These are phyloP conservation scores for Alternaria brassicae DNA, from an alignment of 2,329 filamentous ascomycete genomes.

Conservation along the genomic window DNA sequence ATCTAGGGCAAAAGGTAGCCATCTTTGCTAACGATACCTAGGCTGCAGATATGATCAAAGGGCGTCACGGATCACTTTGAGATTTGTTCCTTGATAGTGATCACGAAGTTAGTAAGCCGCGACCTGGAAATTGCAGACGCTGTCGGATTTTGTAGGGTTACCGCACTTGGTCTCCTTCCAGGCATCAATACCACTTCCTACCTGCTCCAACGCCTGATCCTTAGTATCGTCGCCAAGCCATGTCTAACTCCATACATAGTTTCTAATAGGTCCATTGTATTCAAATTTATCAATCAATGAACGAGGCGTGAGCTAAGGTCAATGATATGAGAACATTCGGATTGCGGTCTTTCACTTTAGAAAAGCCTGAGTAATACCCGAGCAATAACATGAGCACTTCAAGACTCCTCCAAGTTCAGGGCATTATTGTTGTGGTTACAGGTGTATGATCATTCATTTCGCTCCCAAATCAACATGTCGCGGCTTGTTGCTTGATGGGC, in stretches of 20 bases:
- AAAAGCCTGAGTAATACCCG: neutral
- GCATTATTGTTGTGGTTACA: neutral
- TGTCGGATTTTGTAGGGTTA: slow-evolving; percentile 41
- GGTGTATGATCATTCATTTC: too few species aligned
- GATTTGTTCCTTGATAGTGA: neutral
- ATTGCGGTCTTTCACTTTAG: too few species aligned
- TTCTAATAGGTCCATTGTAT: neutral
- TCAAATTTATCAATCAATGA: neutral
- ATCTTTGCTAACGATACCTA: neutral
- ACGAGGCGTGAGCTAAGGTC: neutral
- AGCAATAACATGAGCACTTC: neutral
- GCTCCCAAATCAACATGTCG: too few species aligned
- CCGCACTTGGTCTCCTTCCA: neutral
- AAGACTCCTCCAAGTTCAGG: neutral
- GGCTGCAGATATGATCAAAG: slow-evolving; percentile 1
- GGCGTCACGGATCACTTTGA: neutral
- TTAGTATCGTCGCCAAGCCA: neutral
- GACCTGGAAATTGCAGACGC: neutral
- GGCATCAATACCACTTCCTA: neutral
- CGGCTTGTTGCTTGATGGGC: too few species aligned
- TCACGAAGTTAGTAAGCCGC: neutral
- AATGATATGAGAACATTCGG: neutral
- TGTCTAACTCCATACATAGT: neutral
- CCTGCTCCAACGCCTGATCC: neutral
- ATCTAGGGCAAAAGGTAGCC: neutral